A percentile compares a stretch with the other conserved stretches of the same genome.
These are phyloP conservation scores for Lactarius deliciosus DNA, from an alignment of 768 basidiomycete genomes.

Conservation along the genomic window DNA sequence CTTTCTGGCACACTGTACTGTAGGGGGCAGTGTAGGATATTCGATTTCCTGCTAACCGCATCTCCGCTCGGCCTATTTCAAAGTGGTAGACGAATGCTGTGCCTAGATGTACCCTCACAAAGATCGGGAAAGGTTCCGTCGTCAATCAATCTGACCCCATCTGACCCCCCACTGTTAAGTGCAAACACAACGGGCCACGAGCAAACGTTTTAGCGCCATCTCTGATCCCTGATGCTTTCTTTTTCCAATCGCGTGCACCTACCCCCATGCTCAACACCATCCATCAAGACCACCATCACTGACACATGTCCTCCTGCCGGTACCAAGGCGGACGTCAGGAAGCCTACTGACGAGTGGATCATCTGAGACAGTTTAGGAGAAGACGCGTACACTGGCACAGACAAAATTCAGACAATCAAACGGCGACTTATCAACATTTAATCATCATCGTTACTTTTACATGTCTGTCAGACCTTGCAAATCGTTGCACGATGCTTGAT, in stretches of 20 bases:
- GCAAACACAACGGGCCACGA: neutral
- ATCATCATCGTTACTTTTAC: neutral
- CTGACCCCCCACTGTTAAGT: neutral
- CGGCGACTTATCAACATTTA: too few relatives aligned
- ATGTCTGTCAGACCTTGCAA: neutral
- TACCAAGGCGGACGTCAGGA: neutral
- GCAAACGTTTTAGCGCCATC: neutral
- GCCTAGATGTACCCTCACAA: neutral
- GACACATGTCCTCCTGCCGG: neutral
- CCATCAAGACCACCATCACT: conserved; percentile 13
- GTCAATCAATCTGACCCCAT: neutral
- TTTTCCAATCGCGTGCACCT: neutral
- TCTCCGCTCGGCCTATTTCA: neutral
- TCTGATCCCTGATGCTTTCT: conserved; percentile 17
- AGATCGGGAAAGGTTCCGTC: neutral
- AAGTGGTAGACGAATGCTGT: neutral
- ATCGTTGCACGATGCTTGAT: neutral
- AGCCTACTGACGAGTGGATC: neutral
- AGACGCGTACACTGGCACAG: too few relatives aligned
- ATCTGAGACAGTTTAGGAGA: too few relatives aligned
- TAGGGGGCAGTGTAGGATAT: conserved; percentile 7
- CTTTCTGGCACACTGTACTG: neutral
- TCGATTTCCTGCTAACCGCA: neutral
- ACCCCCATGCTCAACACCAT: neutral
- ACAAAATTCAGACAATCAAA: too few relatives aligned